These are phyloP conservation scores for Solioccasus polychromus DNA, from an alignment of 768 basidiomycete genomes.

Conservation along the genomic window DNA sequence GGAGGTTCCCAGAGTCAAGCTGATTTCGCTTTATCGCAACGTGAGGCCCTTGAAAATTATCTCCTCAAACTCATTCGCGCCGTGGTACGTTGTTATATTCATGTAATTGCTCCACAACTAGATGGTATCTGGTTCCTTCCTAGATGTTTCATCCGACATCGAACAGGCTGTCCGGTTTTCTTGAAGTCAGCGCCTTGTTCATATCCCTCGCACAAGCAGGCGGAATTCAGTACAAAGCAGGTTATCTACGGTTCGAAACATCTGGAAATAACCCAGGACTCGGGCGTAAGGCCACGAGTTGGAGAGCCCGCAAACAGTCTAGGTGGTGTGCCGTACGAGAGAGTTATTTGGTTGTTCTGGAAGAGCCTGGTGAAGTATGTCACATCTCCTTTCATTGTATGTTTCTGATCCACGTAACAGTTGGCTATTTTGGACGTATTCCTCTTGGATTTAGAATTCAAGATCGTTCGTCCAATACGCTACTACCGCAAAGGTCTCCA, in stretches of 20 bases:
- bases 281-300: conserved; percentile 61
- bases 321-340: conserved; percentile 94
- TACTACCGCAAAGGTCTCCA: conserved; percentile 85
- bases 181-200: conserved; percentile 89
- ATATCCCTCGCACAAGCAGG: conserved; percentile 76
- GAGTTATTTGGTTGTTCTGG: conserved; percentile 82
- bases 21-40: conserved; percentile 79
- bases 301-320: conserved; percentile 58
- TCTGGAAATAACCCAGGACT: conserved; percentile 52
- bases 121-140: not conserved
- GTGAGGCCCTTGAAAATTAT: conserved; percentile 84
- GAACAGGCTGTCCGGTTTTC: conserved; percentile 84
- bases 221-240: conserved; percentile 89
- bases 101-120: conserved; percentile 8
- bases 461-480: conserved; percentile 85
- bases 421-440: conserved; percentile 92
- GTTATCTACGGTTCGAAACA: conserved; percentile 64
- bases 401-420: conserved; percentile 35
- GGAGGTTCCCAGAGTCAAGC: conserved; percentile 51
- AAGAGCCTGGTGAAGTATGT: conserved; percentile 82
- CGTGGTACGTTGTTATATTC: conserved; percentile 56
- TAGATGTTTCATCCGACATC: conserved; percentile 96
- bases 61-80: conserved; percentile 83
- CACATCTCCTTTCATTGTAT: not conserved
- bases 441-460: conserved; percentile 84